These are phyloP conservation scores for Vachellia collinsii DNA, from an alignment of 306 rosid species.

Conservation along the genomic window DNA sequence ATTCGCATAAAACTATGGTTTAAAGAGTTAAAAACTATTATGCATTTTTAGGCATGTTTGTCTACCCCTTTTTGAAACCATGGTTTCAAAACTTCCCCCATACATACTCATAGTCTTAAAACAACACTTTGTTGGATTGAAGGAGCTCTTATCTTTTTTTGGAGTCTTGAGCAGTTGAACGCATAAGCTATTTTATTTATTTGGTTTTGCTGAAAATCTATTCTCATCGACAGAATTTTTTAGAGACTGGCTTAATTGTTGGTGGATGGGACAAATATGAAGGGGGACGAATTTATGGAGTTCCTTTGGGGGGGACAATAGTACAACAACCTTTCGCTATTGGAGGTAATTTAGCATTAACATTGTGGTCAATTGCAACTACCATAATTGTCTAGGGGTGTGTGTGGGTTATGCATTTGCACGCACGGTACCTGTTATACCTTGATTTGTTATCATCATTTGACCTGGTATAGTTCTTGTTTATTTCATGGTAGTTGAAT, in stretches of 20 bases:
- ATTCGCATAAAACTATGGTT: too few species aligned
- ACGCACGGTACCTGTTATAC: not conserved
- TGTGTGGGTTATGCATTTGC: not conserved
- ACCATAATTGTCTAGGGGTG: constrained; percentile 3
- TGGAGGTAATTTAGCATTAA: constrained; percentile 65
- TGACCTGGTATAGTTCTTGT: not conserved
- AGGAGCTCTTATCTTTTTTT: not conserved
- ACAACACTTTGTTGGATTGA: constrained; percentile 8
- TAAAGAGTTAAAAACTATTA: too few species aligned
- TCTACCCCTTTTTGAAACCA: too few species aligned
- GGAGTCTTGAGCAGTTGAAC: not conserved
- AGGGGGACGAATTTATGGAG: constrained; percentile 88
- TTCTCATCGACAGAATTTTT: constrained; percentile 64
- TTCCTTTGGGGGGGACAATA: constrained; percentile 93
- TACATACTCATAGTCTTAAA: not conserved
- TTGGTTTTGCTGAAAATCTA: constrained; percentile 33
- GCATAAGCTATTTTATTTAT: not conserved
- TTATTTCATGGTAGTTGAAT: not conserved
- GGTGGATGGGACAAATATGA: constrained; percentile 99
- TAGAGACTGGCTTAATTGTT: constrained; percentile 87
- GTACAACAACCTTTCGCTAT: constrained; percentile 88
- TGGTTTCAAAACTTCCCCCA: too few species aligned
- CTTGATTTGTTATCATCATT: not conserved
- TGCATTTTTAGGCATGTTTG: too few species aligned
- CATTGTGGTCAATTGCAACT: not conserved